Conservation (phyloP, 768 basidiomycete species). For the Lactifluus pinguis region DNA sequence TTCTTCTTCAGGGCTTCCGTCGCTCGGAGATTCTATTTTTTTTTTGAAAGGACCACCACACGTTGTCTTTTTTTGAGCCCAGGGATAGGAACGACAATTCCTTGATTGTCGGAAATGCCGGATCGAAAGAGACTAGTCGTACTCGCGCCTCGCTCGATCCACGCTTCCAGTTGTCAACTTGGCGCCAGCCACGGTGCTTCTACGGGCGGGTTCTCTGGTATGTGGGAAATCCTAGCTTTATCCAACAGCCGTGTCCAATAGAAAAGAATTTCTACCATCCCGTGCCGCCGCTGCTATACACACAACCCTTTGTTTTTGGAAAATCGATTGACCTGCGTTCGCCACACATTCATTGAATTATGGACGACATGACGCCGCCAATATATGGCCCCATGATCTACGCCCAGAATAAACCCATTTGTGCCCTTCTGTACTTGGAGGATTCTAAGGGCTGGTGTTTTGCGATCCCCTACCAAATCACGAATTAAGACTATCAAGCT, state of each 20-base stretch:
- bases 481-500: background rate
- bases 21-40: background rate
- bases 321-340: background rate
- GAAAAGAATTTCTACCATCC: background rate
- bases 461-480: background rate
- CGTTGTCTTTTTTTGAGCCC: background rate
- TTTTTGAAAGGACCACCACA: background rate
- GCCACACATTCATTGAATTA: background rate
- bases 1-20: conserved; percentile 1
- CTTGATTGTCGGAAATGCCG: background rate
- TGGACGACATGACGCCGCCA: background rate
- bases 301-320: background rate
- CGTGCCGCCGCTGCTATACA: background rate
- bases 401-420: background rate
- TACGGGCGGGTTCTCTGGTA: background rate
- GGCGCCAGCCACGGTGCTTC: no score
- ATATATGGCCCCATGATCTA: background rate
- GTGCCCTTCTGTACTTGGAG: background rate
- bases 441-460: background rate
- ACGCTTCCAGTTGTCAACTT: background rate
- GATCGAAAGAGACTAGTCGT: background rate
- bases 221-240: background rate
- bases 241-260: background rate
- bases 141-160: background rate
- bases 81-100: background rate